Evolutionary conservation across 1,284 basidiomycete species (phyloP).

Genomic region (Boletus sp.): DNA sequence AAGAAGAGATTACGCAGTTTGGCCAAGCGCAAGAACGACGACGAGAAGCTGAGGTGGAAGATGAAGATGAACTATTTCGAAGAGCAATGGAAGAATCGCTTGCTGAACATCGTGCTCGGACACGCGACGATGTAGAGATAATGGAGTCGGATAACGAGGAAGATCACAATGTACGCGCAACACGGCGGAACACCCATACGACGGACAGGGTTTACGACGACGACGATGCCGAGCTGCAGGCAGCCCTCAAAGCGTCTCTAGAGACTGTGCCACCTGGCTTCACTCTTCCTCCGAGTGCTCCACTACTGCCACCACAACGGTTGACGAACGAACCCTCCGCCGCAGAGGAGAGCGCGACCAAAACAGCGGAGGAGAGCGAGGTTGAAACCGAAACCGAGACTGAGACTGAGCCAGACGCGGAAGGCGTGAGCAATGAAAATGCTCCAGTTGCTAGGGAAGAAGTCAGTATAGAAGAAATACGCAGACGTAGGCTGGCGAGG

Average conservation of each 20-base stretch:
- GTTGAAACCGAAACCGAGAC: conserved; percentile 11
- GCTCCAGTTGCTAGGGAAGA: conserved; percentile 28
- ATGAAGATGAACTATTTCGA: conserved; percentile 59
- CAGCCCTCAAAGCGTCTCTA: conserved; percentile 79
- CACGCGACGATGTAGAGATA: conserved; percentile 12
- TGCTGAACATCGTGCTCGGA: conserved; percentile 32
- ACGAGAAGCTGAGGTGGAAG: conserved; percentile 34
- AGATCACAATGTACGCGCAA: conserved; percentile 18
- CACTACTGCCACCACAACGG: conserved; percentile 21
- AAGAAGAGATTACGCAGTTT: conserved; percentile 40
- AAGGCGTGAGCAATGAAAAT: conserved; percentile 18
- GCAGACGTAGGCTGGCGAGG: conserved; percentile 68
- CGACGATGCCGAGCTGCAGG: conserved; percentile 82
- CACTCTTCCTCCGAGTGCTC: conserved; percentile 36
- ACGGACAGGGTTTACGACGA: conserved; percentile 66
- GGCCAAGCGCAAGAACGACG: conserved; percentile 12
- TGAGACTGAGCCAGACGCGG: conserved; percentile 24
- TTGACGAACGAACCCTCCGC: conserved; percentile 7
- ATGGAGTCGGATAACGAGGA: conserved; percentile 30
- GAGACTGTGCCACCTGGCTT: conserved; percentile 61
- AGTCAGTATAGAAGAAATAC: conserved; percentile 72
- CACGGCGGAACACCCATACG: conserved; percentile 2
- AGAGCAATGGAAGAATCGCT: conserved; percentile 62
- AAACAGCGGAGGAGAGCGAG: conserved; percentile 10
- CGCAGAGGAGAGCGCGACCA: conserved; percentile 20